A percentile compares a stretch with the other conserved stretches of the same genome.
These are phyloP conservation scores for Suaeda aralocaspica DNA, from an alignment of 148 eudicot genomes.

Conservation along the genomic window DNA sequence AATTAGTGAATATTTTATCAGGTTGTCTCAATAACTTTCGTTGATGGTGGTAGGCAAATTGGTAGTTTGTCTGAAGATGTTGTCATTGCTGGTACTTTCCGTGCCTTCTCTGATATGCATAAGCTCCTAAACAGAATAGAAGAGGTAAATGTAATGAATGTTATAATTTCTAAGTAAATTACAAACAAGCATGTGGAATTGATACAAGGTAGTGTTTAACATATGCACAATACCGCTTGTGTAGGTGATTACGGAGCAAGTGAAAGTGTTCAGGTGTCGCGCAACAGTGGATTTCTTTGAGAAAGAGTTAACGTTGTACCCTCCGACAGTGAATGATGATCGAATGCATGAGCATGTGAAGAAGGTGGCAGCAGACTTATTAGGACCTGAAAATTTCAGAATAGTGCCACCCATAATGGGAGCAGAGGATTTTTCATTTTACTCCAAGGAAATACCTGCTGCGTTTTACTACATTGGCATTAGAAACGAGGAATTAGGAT, in stretches of 20 bases:
- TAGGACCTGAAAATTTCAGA: slow-evolving; percentile 40
- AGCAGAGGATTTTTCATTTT: slow-evolving; percentile 84
- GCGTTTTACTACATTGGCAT: slow-evolving; percentile 66
- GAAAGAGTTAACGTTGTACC: slow-evolving; percentile 51
- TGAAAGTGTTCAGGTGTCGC: slow-evolving; percentile 51
- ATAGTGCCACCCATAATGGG: slow-evolving; percentile 64
- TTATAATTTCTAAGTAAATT: too few relatives aligned
- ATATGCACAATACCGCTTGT: too few relatives aligned
- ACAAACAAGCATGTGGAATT: too few relatives aligned
- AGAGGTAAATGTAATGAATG: slow-evolving; percentile 36
- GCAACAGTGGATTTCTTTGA: slow-evolving; percentile 65
- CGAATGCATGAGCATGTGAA: slow-evolving; percentile 54
- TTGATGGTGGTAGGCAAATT: slow-evolving; percentile 36
- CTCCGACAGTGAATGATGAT: slow-evolving; percentile 64
- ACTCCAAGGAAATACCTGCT: slow-evolving; percentile 53
- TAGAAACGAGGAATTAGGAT: slow-evolving; percentile 58
- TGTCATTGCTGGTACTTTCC: slow-evolving; percentile 58
- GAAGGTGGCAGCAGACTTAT: slow-evolving; percentile 44
- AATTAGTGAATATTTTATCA: slow-evolving; percentile 4
- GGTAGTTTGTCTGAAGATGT: slow-evolving; percentile 31
- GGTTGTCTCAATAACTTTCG: slow-evolving; percentile 71
- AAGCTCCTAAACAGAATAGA: slow-evolving; percentile 54
- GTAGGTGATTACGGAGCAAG: slow-evolving; percentile 68
- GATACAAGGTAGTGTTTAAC: too few relatives aligned
- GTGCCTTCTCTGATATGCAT: slow-evolving; percentile 62